Evolutionary conservation across 768 basidiomycete species (phyloP).

Genomic region (Suillus spraguei): DNA sequence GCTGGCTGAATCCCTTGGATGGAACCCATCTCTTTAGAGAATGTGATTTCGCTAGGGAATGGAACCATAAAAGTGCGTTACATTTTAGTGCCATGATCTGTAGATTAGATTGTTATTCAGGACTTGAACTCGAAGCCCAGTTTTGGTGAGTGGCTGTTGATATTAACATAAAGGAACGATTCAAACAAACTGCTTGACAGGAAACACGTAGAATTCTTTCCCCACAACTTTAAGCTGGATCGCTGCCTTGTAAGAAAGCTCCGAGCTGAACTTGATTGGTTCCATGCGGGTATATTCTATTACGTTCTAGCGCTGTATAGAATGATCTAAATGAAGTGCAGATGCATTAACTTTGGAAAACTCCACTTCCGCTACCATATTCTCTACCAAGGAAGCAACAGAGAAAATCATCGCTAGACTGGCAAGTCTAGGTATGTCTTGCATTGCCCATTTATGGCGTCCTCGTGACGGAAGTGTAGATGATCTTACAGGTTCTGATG

Average conservation of each 20-base stretch:
- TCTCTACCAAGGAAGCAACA: background rate
- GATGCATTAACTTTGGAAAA: no score
- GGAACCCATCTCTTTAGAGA: background rate
- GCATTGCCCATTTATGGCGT: background rate
- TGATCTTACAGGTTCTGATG: no score
- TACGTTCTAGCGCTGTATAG: background rate
- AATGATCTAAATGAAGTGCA: background rate
- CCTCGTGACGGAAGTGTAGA: background rate
- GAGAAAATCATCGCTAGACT: background rate
- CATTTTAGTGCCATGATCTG: no score
- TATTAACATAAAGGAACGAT: no score
- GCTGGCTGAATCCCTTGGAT: background rate
- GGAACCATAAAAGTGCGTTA: slow-evolving; percentile 2
- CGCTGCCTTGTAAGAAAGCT: background rate
- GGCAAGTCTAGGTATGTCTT: background rate
- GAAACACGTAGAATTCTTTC: no score
- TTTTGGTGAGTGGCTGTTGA: no score
- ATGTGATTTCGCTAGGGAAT: background rate
- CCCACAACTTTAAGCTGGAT: background rate
- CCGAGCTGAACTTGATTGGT: background rate
- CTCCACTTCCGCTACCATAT: background rate
- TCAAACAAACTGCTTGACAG: no score
- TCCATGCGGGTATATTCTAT: background rate
- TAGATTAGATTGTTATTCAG: no score
- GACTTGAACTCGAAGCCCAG: no score